These are phyloP conservation scores for Avicennia marina DNA, from an alignment of 257 asterid species.

Conservation along the genomic window DNA sequence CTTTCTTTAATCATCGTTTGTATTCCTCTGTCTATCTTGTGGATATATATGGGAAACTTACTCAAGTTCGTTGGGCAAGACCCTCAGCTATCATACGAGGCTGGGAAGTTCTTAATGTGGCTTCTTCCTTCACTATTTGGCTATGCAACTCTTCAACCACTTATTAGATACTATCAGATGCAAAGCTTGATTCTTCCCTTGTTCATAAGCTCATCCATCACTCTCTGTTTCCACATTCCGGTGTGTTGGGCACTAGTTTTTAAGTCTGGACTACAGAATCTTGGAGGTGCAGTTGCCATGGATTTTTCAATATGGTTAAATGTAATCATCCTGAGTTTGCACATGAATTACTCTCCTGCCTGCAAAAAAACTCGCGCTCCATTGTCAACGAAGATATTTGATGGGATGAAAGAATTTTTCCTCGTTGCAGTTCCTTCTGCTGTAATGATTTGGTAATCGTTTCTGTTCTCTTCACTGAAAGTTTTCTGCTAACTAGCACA, in stretches of 20 bases:
- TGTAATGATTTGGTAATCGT: constrained; percentile 66
- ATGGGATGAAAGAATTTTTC: constrained; percentile 52
- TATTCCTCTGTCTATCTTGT: constrained; percentile 55
- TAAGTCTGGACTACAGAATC: constrained; percentile 28
- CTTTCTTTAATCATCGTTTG: constrained; percentile 44
- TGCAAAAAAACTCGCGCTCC: constrained; percentile 54
- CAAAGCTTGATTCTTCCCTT: constrained; percentile 57
- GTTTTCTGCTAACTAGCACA: no score
- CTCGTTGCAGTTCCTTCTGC: constrained; percentile 66
- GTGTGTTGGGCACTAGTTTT: constrained; percentile 52
- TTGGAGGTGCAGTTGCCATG: constrained; percentile 62
- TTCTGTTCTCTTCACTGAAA: no score
- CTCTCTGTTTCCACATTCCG: constrained; percentile 43
- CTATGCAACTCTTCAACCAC: constrained; percentile 52
- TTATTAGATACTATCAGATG: constrained; percentile 49
- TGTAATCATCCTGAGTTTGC: constrained; percentile 32
- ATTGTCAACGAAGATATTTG: constrained; percentile 45
- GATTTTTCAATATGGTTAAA: constrained; percentile 59
- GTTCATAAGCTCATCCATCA: constrained; percentile 46
- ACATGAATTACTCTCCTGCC: constrained; percentile 42
- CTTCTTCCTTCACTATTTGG: constrained; percentile 64
- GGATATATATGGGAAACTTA: constrained; percentile 45
- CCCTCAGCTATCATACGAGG: constrained; percentile 65
- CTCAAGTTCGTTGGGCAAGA: constrained; percentile 64
- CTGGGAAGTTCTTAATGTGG: constrained; percentile 60